These are phyloP conservation scores for Amphicarpaea edgeworthii DNA, from an alignment of 306 rosid genomes.

Conservation along the genomic window DNA sequence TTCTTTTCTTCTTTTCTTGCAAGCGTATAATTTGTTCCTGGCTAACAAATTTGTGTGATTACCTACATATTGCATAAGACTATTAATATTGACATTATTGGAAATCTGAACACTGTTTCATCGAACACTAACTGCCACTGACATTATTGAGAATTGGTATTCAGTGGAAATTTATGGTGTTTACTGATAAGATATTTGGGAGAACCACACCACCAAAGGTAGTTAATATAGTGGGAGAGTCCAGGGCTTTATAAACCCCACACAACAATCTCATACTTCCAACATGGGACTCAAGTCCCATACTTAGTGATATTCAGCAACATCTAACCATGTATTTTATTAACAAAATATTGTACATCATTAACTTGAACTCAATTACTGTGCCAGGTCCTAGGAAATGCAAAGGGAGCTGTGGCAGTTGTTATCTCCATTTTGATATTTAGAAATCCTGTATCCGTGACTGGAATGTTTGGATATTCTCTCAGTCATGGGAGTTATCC, in stretches of 20 bases:
- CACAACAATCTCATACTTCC: too few species aligned
- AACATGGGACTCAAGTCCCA: too few species aligned
- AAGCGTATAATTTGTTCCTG: too few species aligned
- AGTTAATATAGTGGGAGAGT: too few species aligned
- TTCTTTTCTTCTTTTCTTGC: too few species aligned
- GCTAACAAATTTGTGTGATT: too few species aligned
- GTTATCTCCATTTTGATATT: conserved; percentile 71
- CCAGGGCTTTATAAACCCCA: too few species aligned
- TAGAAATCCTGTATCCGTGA: conserved; percentile 65
- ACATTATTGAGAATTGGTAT: neutral
- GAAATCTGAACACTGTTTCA: neutral
- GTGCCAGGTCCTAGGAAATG: conserved; percentile 70
- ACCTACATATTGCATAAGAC: too few species aligned
- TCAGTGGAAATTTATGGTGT: neutral
- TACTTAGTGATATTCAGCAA: neutral
- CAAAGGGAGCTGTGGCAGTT: conserved; percentile 77
- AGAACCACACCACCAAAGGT: too few species aligned
- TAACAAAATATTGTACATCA: neutral
- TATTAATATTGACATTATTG: too few species aligned
- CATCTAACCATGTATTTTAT: conserved; percentile 3
- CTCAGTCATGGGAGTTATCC: conserved; percentile 66
- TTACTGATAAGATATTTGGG: too few species aligned
- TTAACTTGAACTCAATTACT: conserved; percentile 12
- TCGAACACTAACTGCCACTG: neutral
- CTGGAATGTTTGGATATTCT: conserved; percentile 69